Evolutionary conservation across 2,329 filamentous ascomycete genomes (phyloP).

Genomic region (Claviceps sorghi): DNA sequence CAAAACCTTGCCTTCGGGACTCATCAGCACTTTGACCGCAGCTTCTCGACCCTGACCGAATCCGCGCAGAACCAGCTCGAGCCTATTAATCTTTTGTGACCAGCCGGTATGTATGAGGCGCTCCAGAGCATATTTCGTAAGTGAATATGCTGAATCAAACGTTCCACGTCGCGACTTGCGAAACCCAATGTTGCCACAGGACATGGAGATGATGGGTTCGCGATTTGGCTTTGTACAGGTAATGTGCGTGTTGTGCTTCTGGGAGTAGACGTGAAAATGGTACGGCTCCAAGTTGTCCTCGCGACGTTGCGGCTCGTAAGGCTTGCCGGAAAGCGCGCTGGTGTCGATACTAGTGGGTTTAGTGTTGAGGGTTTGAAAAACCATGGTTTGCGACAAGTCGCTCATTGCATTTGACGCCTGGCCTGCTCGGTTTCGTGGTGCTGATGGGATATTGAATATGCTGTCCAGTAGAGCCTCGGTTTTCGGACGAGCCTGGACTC

Average conservation of each 20-base stretch:
- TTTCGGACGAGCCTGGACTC: constrained; percentile 12
- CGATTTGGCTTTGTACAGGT: constrained; percentile 74
- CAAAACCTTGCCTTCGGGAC: constrained; percentile 65
- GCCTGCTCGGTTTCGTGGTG: constrained; percentile 6
- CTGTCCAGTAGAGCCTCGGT: constrained; percentile 19
- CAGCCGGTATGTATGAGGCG: constrained; percentile 72
- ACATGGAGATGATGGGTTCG: constrained; percentile 64
- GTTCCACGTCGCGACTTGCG: constrained; percentile 62
- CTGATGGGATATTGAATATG: constrained; percentile 17
- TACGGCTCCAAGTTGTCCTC: constrained; percentile 45
- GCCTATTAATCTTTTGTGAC: constrained; percentile 55
- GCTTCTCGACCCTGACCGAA: constrained; percentile 83
- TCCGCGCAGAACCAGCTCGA: constrained; percentile 73
- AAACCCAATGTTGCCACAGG: constrained; percentile 84
- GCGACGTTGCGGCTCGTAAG: constrained; percentile 11
- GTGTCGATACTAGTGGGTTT: constrained; percentile 19
- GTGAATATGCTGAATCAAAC: constrained; percentile 87
- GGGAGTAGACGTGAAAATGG: constrained; percentile 74
- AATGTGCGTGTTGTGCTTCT: constrained; percentile 92
- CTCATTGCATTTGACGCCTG: constrained; percentile 18
- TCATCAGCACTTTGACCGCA: constrained; percentile 75
- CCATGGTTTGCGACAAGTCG: constrained; percentile 22
- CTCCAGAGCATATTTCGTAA: constrained; percentile 70
- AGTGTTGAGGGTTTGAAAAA: constrained; percentile 23
- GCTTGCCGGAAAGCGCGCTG: constrained; percentile 15